Evolutionary conservation across 2,329 filamentous ascomycete genomes (phyloP).

Genomic region (Drechslera avenae): DNA sequence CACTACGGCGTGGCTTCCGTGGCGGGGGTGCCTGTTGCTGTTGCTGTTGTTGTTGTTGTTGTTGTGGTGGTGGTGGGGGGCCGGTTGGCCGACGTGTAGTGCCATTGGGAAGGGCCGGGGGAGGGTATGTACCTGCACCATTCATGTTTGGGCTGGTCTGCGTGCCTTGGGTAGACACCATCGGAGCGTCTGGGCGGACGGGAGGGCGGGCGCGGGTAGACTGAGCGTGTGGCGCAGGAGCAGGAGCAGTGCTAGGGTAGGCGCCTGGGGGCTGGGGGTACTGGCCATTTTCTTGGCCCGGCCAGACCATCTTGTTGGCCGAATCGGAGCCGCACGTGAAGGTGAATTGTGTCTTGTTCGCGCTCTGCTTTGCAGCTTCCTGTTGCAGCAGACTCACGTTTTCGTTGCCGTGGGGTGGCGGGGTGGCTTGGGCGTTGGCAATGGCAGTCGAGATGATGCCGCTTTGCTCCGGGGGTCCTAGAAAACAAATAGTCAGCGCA

Average conservation of each 20-base stretch:
- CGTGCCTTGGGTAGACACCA: constrained; percentile 59
- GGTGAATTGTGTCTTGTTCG: constrained; percentile 87
- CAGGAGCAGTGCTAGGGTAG: constrained; percentile 33
- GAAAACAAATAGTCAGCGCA: constrained; percentile 46
- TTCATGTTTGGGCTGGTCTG: constrained; percentile 61
- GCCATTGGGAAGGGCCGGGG: constrained; percentile 31
- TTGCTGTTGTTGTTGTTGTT: too few species aligned
- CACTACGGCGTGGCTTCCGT: constrained; percentile 66
- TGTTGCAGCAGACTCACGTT: constrained; percentile 80
- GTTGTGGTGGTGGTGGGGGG: constrained; percentile 44
- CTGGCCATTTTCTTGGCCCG: constrained; percentile 59
- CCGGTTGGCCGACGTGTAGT: constrained; percentile 45
- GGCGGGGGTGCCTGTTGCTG: constrained; percentile 54
- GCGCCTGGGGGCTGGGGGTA: constrained; percentile 48
- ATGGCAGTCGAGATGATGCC: constrained; percentile 94
- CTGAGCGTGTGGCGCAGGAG: constrained; percentile 26
- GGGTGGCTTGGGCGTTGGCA: constrained; percentile 72
- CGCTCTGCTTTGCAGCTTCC: constrained; percentile 65
- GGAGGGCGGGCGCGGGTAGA: constrained; percentile 36
- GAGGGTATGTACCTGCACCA: constrained; percentile 35
- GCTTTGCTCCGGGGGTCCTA: constrained; percentile 57
- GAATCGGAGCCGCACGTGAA: constrained; percentile 95
- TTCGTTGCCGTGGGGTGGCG: constrained; percentile 64
- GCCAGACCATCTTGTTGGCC: constrained; percentile 77
- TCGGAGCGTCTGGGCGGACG: constrained; percentile 43